Conservation (phyloP, 345 rosid genomes). For the Lepidium sativum region DNA sequence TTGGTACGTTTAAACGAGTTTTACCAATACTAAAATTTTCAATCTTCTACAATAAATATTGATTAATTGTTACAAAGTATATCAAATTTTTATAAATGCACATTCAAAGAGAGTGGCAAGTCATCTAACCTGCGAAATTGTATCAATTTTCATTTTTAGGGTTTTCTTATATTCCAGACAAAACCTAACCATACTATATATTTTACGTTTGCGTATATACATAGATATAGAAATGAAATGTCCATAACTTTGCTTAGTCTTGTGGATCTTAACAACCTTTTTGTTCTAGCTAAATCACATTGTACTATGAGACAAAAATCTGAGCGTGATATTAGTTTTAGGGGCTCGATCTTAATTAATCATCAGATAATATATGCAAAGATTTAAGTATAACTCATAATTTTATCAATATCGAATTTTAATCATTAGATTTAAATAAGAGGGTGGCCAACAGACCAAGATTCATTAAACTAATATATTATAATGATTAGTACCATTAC, state of each 20-base stretch:
- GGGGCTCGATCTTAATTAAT: constrained; percentile 3
- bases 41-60: no score
- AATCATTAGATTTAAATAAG: background rate
- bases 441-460: constrained; percentile 10
- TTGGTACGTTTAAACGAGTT: no score
- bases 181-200: constrained; percentile 17
- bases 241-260: constrained; percentile 12
- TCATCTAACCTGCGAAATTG: no score
- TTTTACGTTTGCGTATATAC: constrained; percentile 6
- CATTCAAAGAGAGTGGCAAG: no score
- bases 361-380: background rate
- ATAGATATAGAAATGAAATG: background rate
- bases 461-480: background rate
- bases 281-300: background rate
- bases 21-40: no score
- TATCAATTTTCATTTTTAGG: background rate
- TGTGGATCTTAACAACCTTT: constrained; percentile 11
- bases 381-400: background rate
- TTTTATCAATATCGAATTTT: background rate
- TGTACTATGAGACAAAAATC: constrained; percentile 11
- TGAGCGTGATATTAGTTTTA: background rate
- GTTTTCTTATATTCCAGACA: background rate
- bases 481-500: constrained; percentile 18
- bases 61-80: background rate
- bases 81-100: background rate